Base-by-base conservation (phyloP, 2,329 filamentous ascomycete genomes). In the Chaetoscypha palmicola region DNA sequence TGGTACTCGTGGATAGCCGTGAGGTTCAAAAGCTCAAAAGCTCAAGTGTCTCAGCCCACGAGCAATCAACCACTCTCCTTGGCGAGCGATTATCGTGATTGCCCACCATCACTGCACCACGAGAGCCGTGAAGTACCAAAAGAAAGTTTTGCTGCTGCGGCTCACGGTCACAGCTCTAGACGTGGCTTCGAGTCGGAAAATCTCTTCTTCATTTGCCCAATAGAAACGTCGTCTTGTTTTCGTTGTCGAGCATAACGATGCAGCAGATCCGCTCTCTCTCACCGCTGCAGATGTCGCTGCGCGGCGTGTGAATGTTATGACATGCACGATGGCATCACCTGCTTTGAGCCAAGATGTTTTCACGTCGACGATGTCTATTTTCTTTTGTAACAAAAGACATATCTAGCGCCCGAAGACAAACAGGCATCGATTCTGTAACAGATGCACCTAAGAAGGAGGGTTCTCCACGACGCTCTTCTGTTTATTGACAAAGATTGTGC, bases 241-340 rank as follows among this genome's bases (percentile, higher is more conserved):
- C 45, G 45, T 47, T 28, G 33, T 14, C 22, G 21, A 17, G 19
- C 10, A n/a, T 16, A 5, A 5, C 14, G 5, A 16, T 33, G 31
- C 8, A 28, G 24, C 12, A 7, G 24, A 28, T 28, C 24, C 7
- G 7, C 7, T 7, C 37, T 39, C 19, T 16, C 12, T 17, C 21
- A 16, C 17, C 23, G 37, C n/a, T 24, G 26, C 21, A 28, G 28
- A 9, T 17, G 38, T 20, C 26, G 38, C 38, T n/a, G 38, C 10
- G 9, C 22, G 21, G 21, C 23, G 22, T 12, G 24, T 28, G 24
- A 28, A 12, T 28, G 7, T 7, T 7, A 28, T 7, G 24, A 28
- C 23, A 34, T 43, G 39, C 45, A 43, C 26, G 32, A 42, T 43
- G 39, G 34, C 45, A 47, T 47, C 45, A 43, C 39, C 38, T 43